Evolutionary conservation across 139 green algal genomes (phyloP).

Genomic region (Coelastrella sp.): DNA sequence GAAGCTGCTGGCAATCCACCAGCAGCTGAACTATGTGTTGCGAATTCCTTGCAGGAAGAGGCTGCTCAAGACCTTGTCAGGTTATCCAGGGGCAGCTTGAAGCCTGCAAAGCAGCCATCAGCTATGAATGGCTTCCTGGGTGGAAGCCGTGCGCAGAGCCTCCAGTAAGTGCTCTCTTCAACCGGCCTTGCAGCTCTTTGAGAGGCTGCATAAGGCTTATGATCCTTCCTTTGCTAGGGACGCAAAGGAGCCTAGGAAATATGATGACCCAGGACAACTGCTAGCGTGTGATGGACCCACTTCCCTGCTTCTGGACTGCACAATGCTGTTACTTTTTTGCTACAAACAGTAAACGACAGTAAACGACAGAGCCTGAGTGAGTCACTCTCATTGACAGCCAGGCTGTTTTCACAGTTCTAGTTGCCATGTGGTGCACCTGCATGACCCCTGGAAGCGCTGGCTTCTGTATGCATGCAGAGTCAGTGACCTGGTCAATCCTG

Average conservation of each 20-base stretch:
- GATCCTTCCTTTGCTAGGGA: no score
- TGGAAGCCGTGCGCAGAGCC: neutral
- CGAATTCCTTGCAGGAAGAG: neutral
- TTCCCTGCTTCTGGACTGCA: no score
- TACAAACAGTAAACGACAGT: no score
- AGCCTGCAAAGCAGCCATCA: neutral
- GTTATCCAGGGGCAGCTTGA: neutral
- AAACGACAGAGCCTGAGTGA: no score
- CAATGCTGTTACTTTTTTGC: no score
- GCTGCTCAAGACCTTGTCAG: neutral
- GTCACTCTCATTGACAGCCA: no score
- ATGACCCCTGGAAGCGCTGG: neutral
- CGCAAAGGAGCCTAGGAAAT: no score
- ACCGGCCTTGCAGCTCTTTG: no score
- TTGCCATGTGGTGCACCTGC: constrained; percentile 1
- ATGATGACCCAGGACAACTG: no score
- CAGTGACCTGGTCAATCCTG: neutral
- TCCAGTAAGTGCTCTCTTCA: neutral
- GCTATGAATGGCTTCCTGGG: neutral
- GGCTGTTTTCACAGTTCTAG: neutral
- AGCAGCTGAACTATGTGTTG: no score
- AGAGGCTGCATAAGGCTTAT: no score
- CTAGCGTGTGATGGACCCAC: no score
- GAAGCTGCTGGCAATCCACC: neutral
- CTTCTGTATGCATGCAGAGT: neutral